phyloP scores from a whole-genome alignment of 176 grass and related monocot genomes.

The Oryza meridionalis region DNA sequence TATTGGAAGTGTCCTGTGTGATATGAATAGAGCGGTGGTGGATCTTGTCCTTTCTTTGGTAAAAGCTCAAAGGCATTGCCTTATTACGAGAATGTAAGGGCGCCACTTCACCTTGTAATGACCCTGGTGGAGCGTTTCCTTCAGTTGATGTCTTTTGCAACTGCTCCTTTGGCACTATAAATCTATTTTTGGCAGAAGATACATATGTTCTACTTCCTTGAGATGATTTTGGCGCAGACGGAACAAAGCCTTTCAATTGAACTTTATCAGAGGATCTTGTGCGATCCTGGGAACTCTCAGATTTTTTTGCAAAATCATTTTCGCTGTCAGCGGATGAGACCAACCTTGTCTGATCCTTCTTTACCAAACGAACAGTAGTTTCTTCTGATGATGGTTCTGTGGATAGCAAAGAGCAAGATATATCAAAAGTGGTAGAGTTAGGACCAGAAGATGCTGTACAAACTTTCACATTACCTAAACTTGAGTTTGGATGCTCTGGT shows the following conservation, averaged over 20 bases:
- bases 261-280: constrained; percentile 62
- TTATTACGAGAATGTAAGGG: constrained; percentile 68
- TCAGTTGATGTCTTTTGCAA: constrained; percentile 49
- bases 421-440: constrained; percentile 45
- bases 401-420: constrained; percentile 35
- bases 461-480: constrained; percentile 47
- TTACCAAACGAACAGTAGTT: constrained; percentile 44
- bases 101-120: constrained; percentile 52
- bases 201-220: constrained; percentile 58
- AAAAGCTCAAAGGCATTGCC: constrained; percentile 52
- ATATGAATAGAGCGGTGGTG: constrained; percentile 51
- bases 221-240: constrained; percentile 62
- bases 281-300: constrained; percentile 52
- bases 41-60: constrained; percentile 74
- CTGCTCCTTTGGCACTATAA: constrained; percentile 62
- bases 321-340: constrained; percentile 40
- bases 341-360: constrained; percentile 46
- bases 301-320: constrained; percentile 41
- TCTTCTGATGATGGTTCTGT: constrained; percentile 42
- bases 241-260: constrained; percentile 53
- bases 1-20: constrained; percentile 55
- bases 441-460: constrained; percentile 57
- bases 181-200: constrained; percentile 58
- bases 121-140: constrained; percentile 33
- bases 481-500: constrained; percentile 47